Evolutionary conservation across 179 eudicot species (phyloP).

Genomic region (Silene vulgaris): DNA sequence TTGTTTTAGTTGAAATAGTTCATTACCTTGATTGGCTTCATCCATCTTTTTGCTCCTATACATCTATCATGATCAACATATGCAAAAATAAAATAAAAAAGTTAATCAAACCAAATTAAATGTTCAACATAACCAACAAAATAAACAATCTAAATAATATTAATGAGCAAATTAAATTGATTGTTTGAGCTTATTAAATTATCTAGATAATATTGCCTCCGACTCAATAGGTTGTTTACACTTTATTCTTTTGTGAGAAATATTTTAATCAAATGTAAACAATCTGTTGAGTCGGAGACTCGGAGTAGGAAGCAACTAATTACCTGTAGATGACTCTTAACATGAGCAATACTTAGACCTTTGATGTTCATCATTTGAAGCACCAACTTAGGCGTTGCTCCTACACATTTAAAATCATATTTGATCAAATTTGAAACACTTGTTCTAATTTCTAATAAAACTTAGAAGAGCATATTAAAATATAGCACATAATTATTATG

Average conservation of each 20-base stretch:
- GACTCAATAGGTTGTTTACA: too few relatives aligned
- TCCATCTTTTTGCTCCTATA: slow-evolving; percentile 86
- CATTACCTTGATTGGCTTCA: slow-evolving; percentile 72
- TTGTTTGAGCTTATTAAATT: neutral
- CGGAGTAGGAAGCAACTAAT: too few relatives aligned
- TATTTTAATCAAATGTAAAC: too few relatives aligned
- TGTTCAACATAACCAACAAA: neutral
- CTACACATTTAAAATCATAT: slow-evolving; percentile 35
- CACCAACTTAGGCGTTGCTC: slow-evolving; percentile 94
- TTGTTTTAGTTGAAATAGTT: neutral
- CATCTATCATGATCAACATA: slow-evolving; percentile 47
- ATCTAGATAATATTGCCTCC: neutral
- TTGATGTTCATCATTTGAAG: slow-evolving; percentile 90
- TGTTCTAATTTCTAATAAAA: neutral
- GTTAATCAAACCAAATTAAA: neutral
- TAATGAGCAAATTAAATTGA: neutral
- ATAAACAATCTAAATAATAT: neutral
- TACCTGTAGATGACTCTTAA: slow-evolving; percentile 99
- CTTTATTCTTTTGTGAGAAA: too few relatives aligned
- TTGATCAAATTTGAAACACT: slow-evolving; percentile 7
- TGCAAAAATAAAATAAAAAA: too few relatives aligned
- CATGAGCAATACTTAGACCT: slow-evolving; percentile 95
- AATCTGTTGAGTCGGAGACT: too few relatives aligned
- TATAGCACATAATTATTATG: neutral
- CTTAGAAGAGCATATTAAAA: neutral